Base-by-base conservation (phyloP, 2,329 filamentous ascomycete species). In the Neonectria hederae region DNA sequence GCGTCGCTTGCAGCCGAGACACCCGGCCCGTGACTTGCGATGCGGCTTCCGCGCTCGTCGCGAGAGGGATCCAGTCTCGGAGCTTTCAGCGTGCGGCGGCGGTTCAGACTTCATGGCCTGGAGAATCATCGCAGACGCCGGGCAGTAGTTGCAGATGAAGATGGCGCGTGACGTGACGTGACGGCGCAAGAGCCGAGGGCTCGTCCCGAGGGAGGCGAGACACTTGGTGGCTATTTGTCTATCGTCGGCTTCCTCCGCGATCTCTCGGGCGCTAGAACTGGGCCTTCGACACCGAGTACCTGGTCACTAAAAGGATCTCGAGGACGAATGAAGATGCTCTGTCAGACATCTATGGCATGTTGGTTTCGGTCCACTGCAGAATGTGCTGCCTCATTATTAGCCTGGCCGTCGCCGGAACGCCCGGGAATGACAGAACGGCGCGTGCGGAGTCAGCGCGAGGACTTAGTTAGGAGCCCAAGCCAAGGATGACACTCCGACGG, bases 1-100 rank as follows among this genome's bases (percentile, higher is more conserved):
- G 32, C 75, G 66, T 53, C 72, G 67, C 30, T 76, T 76, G 58
- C 75, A 76, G 60, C 76, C 76, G 53, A 74, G 66, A 40, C 75
- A 76, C 14, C 75, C 75, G 40, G 72, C 71, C 46, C 74, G 66
- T 19, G 75, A 76, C 65, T 76, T 76, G 62, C 72, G 71, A 45
- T 75, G 73, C n/a, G 73, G 70, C 64, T 73, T 72, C 53, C 70
- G 68, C 24, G 69, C 69, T 35, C 74, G 62, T 35, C 73, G 73
- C 46, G 72, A 69, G 46, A 74, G 70, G 54, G 69, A 67, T 22
- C 63, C 62, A 21, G 68, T 62, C 17, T 65, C 69, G 40, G 73
- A 63, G 62, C 66, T 72, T 35, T 74, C 72, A 24, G n/a, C 28
- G 28, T 4, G 11, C 2, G 11, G 5, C 2, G 11, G 5, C 14